A percentile compares a stretch with the other conserved stretches of the same genome.
phyloP scores from a whole-genome alignment of 768 basidiomycete genomes.

The Lactifluus piperatus region DNA sequence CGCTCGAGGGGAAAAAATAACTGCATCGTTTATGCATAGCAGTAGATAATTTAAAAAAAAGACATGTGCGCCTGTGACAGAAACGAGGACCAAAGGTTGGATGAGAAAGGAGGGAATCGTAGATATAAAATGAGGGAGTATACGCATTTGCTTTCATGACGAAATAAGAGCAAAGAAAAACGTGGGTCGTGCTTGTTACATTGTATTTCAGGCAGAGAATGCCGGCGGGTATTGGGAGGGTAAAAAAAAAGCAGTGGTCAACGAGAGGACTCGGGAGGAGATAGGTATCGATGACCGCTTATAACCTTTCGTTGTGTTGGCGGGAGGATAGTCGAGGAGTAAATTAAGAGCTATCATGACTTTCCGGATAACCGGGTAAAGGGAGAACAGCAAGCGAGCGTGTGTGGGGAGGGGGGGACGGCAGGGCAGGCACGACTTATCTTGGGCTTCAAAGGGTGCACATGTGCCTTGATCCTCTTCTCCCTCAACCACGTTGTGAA shows the following conservation, averaged over 20 bases:
- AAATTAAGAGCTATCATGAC: neutral
- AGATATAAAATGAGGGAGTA: neutral
- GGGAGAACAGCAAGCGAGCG: too few relatives aligned
- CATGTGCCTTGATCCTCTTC: conserved; percentile 42
- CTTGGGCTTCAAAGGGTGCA: too few relatives aligned
- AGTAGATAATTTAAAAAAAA: too few relatives aligned
- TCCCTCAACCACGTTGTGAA: conserved; percentile 81
- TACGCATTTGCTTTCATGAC: neutral
- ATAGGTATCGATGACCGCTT: neutral
- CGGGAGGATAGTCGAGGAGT: too few relatives aligned
- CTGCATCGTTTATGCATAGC: too few relatives aligned
- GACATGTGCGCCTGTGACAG: neutral
- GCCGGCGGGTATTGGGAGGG: neutral
- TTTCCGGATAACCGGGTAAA: too few relatives aligned
- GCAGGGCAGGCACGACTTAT: neutral
- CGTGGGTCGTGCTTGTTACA: neutral
- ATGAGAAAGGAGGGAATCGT: neutral
- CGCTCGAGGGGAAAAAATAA: too few relatives aligned
- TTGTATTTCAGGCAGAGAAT: neutral
- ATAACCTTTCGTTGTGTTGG: neutral
- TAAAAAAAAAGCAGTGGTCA: neutral
- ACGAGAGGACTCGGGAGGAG: neutral
- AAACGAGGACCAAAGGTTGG: neutral
- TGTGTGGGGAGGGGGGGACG: too few relatives aligned
- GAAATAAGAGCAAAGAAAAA: neutral